These are phyloP conservation scores for Achlya hypogyna DNA, from an alignment of 352 stramenopile species.

Conservation along the genomic window DNA sequence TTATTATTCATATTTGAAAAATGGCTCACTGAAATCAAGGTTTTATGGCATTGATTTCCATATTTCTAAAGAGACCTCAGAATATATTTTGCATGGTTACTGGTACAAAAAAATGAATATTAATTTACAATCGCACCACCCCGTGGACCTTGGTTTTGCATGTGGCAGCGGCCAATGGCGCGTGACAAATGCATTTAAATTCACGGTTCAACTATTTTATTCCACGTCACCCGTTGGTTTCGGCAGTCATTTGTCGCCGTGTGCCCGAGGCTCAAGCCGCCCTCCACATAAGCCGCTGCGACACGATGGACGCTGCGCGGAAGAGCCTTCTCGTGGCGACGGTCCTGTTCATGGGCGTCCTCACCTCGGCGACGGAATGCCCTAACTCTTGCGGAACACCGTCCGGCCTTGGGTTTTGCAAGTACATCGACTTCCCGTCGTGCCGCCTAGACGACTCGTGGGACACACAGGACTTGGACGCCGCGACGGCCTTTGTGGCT, in stretches of 20 bases:
- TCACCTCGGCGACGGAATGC: conserved; percentile 36
- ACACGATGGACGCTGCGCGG: not conserved
- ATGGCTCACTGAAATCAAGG: not conserved
- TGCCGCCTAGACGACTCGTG: conserved; percentile 50
- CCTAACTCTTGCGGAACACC: conserved; percentile 69
- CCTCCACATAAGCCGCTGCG: no score
- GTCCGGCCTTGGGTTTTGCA: conserved; percentile 63
- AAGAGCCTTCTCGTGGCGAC: not conserved
- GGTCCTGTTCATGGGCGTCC: not conserved
- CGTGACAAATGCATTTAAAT: not conserved
- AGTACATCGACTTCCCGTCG: conserved; percentile 63
- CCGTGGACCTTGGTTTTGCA: no score
- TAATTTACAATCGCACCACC: not conserved
- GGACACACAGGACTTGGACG: conserved; percentile 43
- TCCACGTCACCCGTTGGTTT: not conserved
- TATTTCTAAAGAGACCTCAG: not conserved
- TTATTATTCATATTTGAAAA: no score
- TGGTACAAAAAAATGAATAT: not conserved
- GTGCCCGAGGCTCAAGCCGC: not conserved
- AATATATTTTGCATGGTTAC: not conserved
- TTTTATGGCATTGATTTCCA: not conserved
- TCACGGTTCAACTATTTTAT: not conserved
- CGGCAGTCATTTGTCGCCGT: not conserved
- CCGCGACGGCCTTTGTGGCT: conserved; percentile 30
- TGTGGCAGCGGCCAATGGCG: not conserved